phyloP scores from a whole-genome alignment of 2,329 filamentous ascomycete genomes.

The Cladosporium sp. region DNA sequence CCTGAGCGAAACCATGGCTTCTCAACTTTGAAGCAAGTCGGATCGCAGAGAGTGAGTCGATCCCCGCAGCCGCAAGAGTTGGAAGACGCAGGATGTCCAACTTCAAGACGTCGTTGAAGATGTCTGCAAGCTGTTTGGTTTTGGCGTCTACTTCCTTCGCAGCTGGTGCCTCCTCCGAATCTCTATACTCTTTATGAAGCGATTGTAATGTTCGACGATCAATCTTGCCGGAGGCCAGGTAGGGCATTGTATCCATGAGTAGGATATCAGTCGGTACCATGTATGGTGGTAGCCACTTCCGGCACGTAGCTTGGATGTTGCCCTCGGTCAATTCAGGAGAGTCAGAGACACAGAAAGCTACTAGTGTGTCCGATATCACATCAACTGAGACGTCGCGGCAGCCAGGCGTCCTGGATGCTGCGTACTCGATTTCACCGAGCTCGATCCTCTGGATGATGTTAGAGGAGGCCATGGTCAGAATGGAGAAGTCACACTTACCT shows the following conservation, averaged over 20 bases:
- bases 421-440: slow-evolving; percentile 60
- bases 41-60: slow-evolving; percentile 64
- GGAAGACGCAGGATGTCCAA: not conserved
- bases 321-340: slow-evolving; percentile 33
- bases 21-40: slow-evolving; percentile 61
- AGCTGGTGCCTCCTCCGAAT: slow-evolving; percentile 3
- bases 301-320: slow-evolving; percentile 56
- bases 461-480: not conserved
- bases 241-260: slow-evolving; percentile 60
- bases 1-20: slow-evolving; percentile 44
- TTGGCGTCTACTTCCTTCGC: slow-evolving; percentile 25
- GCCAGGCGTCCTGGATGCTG: slow-evolving; percentile 54
- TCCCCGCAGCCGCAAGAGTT: slow-evolving; percentile 41
- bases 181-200: slow-evolving; percentile 42
- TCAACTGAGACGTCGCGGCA: slow-evolving; percentile 63
- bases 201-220: slow-evolving; percentile 62
- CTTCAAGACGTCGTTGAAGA: slow-evolving; percentile 21
- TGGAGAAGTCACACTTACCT: slow-evolving; percentile 68
- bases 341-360: slow-evolving; percentile 66
- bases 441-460: slow-evolving; percentile 51
- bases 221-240: slow-evolving; percentile 77
- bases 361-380: slow-evolving; percentile 63
- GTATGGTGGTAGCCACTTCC: slow-evolving; percentile 70
- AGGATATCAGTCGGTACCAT: slow-evolving; percentile 78
- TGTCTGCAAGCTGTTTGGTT: slow-evolving; percentile 12